Percentiles rank a stretch among this genome's conserved stretches.
These are phyloP conservation scores for Trichoderma sp. DNA, from an alignment of 2,329 filamentous ascomycete species.

Conservation along the genomic window DNA sequence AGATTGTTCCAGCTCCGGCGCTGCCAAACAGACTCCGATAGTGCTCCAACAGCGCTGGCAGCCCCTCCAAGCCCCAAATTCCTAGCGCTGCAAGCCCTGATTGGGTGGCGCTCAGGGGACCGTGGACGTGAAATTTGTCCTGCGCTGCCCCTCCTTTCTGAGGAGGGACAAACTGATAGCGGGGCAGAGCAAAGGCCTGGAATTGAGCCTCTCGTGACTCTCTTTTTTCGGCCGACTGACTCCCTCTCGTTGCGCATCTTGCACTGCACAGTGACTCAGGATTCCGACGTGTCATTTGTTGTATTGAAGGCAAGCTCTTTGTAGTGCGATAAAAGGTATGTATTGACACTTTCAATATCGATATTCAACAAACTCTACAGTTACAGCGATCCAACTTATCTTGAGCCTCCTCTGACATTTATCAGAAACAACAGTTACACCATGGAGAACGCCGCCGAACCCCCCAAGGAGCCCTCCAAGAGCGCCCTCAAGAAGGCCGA, in stretches of 20 bases:
- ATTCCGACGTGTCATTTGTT: not conserved
- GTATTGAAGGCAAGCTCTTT: not conserved
- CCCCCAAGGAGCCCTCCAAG: slow-evolving; percentile 59
- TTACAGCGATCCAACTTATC: not conserved
- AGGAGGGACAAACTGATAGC: slow-evolving; percentile 21
- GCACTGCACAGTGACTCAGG: slow-evolving; percentile 2
- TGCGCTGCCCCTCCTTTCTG: slow-evolving; percentile 24
- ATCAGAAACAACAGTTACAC: slow-evolving; percentile 17
- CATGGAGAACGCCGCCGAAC: slow-evolving; percentile 36
- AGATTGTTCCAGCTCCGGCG: slow-evolving; percentile 30
- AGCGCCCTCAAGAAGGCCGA: slow-evolving; percentile 65
- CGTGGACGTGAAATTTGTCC: slow-evolving; percentile 21
- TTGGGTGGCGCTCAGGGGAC: slow-evolving; percentile 22
- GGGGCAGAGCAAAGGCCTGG: slow-evolving; percentile 21
- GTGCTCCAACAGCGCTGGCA: not conserved
- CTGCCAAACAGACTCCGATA: not conserved
- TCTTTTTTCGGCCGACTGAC: slow-evolving; percentile 8
- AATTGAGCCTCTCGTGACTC: slow-evolving; percentile 12
- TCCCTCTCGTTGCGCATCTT: not conserved
- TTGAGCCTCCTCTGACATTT: not conserved
- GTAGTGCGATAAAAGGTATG: not conserved
- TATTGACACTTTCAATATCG: not conserved
- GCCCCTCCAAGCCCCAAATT: not conserved
- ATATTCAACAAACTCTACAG: not conserved
- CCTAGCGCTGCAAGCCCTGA: slow-evolving; percentile 19